These are phyloP conservation scores for Eleusine indica DNA, from an alignment of 176 grass and related monocot genomes.

Conservation along the genomic window DNA sequence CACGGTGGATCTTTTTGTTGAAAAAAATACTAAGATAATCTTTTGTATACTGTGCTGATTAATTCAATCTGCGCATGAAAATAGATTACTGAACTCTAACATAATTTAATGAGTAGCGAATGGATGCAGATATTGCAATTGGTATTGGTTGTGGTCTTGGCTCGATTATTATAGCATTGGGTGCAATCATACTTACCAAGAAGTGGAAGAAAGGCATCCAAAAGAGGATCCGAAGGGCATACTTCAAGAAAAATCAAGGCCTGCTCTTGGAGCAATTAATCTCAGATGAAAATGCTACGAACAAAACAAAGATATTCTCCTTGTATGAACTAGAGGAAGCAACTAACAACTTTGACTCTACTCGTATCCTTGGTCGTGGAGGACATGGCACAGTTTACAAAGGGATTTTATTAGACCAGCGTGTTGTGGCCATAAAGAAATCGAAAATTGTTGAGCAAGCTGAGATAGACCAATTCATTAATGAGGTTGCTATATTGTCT, in stretches of 20 bases:
- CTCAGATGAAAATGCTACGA: neutral
- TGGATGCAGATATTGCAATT: slow-evolving; percentile 15
- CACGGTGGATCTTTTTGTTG: too few species aligned
- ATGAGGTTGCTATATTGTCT: slow-evolving; percentile 50
- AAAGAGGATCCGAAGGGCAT: neutral
- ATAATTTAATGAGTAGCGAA: too few species aligned
- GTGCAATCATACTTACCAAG: neutral
- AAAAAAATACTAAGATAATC: too few species aligned
- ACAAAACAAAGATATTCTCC: slow-evolving; percentile 51
- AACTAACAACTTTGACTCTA: slow-evolving; percentile 48
- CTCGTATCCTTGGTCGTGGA: slow-evolving; percentile 46
- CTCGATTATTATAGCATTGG: neutral
- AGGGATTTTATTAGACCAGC: slow-evolving; percentile 37
- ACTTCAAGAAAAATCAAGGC: slow-evolving; percentile 46
- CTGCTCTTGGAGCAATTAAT: slow-evolving; percentile 35
- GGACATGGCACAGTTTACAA: slow-evolving; percentile 60
- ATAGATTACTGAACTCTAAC: too few species aligned
- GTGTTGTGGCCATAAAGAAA: slow-evolving; percentile 57
- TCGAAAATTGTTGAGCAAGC: slow-evolving; percentile 40
- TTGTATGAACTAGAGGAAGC: slow-evolving; percentile 54
- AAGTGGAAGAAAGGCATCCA: slow-evolving; percentile 43
- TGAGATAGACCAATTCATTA: slow-evolving; percentile 63
- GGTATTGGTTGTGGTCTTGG: slow-evolving; percentile 28
- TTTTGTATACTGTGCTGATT: too few species aligned
- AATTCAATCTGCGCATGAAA: too few species aligned